A percentile compares a stretch with the other conserved stretches of the same genome.
Evolutionary conservation across 352 stramenopile species (phyloP).

Genomic region (Phytophthora foliorum): DNA sequence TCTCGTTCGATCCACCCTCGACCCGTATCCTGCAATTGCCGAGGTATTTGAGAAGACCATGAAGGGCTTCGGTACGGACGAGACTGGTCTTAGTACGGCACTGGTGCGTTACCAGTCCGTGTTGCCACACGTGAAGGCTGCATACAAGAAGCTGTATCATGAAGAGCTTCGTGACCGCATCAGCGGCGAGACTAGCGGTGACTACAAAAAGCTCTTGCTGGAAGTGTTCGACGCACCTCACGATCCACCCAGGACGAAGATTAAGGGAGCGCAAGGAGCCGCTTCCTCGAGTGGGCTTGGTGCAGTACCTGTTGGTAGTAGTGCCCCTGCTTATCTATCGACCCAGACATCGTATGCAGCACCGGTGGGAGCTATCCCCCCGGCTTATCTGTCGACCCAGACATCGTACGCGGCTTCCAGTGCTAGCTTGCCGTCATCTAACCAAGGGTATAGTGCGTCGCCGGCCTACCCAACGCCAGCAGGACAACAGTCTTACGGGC

Average conservation of each 20-base stretch:
- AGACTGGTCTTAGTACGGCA: constrained; percentile 61
- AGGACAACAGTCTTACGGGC: constrained; percentile 34
- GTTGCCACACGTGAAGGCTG: constrained; percentile 60
- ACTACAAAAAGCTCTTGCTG: constrained; percentile 71
- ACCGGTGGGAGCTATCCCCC: constrained; percentile 7
- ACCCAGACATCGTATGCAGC: constrained; percentile 29
- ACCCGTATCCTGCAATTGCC: constrained; percentile 72
- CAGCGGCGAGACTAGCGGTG: constrained; percentile 63
- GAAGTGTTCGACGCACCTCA: constrained; percentile 78
- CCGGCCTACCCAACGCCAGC: constrained; percentile 19
- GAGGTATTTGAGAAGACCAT: constrained; percentile 80
- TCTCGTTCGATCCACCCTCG: constrained; percentile 59
- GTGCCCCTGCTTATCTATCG: constrained; percentile 23
- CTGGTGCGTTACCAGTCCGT: constrained; percentile 71
- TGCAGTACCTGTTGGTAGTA: constrained; percentile 8
- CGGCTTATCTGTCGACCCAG: constrained; percentile 28
- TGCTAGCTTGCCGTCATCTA: constrained; percentile 9
- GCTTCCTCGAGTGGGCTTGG: background rate
- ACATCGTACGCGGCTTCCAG: constrained; percentile 29
- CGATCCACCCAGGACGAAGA: constrained; percentile 40
- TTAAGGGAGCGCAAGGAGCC: constrained; percentile 20
- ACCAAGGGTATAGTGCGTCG: constrained; percentile 19
- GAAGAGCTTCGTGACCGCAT: constrained; percentile 74
- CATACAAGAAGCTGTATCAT: constrained; percentile 66
- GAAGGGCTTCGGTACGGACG: constrained; percentile 78